Conservation (phyloP, 306 rosid genomes). For the Hippophae gyantsensis region DNA sequence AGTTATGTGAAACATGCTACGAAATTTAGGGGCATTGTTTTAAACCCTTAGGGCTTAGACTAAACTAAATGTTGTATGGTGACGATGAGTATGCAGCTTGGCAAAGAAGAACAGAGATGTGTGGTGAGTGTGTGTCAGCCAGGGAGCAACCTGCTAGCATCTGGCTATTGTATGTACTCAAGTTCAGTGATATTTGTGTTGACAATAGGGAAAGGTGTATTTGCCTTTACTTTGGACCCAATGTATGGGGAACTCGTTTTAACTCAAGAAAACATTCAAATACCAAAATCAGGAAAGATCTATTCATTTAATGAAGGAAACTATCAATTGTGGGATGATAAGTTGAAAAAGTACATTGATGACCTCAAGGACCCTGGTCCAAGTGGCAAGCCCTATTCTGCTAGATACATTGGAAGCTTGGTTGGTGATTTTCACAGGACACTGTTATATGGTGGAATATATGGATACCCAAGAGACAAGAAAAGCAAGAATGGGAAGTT, state of each 20-base stretch:
- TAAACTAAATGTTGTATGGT: no score
- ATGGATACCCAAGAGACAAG: slow-evolving; percentile 31
- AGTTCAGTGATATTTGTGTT: slow-evolving; percentile 36
- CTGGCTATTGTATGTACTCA: slow-evolving; percentile 41
- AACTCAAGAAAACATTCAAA: slow-evolving; percentile 28
- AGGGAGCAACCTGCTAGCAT: slow-evolving; percentile 33
- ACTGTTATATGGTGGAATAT: slow-evolving; percentile 33
- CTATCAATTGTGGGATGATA: slow-evolving; percentile 30
- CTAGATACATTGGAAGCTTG: slow-evolving; percentile 32
- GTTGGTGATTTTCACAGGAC: slow-evolving; percentile 35
- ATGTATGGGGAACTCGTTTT: slow-evolving; percentile 34
- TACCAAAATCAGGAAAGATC: slow-evolving; percentile 27
- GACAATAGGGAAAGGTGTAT: slow-evolving; percentile 31
- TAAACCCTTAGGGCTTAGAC: no score
- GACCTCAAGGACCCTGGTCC: slow-evolving; percentile 30
- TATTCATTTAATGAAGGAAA: slow-evolving; percentile 40
- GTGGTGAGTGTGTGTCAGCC: slow-evolving; percentile 33
- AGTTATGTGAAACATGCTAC: no score
- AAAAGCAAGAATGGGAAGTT: slow-evolving; percentile 29
- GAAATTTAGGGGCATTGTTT: no score
- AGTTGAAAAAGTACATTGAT: slow-evolving; percentile 27
- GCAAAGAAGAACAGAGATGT: slow-evolving; percentile 28
- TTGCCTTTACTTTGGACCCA: slow-evolving; percentile 32
- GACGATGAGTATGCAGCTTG: slow-evolving; percentile 8
- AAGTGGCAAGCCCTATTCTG: slow-evolving; percentile 28